These are phyloP conservation scores for Rhodotorula diobovata DNA, from an alignment of 768 basidiomycete genomes.

Conservation along the genomic window DNA sequence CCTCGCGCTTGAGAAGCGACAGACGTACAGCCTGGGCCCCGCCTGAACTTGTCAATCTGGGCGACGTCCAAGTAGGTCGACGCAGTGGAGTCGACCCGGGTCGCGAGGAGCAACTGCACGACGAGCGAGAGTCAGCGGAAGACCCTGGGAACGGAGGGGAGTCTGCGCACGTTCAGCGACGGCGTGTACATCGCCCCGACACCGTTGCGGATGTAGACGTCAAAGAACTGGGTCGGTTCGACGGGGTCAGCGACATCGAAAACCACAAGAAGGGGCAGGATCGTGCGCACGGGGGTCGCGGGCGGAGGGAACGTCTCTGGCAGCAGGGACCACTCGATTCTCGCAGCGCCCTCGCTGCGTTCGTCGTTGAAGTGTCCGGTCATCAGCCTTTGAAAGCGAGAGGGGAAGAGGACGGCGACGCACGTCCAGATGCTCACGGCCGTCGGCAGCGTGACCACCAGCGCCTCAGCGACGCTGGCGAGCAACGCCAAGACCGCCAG, in stretches of 20 bases:
- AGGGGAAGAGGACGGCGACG: neutral
- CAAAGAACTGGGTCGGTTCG: slow-evolving; percentile 6
- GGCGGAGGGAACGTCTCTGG: slow-evolving; percentile 22
- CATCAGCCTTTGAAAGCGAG: neutral
- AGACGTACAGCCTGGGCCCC: slow-evolving; percentile 18
- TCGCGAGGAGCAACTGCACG: slow-evolving; percentile 1
- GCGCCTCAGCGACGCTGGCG: neutral
- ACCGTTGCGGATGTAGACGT: slow-evolving; percentile 28
- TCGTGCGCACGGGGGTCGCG: neutral
- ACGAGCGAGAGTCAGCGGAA: neutral
- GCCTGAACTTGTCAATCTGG: neutral
- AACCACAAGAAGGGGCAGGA: neutral
- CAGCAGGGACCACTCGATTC: slow-evolving; percentile 3
- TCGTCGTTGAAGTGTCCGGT: neutral
- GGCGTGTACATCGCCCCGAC: slow-evolving; percentile 17
- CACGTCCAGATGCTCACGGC: neutral
- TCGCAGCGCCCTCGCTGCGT: no score
- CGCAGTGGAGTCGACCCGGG: neutral
- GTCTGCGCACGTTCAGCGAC: slow-evolving; percentile 4
- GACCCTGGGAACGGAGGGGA: no score
- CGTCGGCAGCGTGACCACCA: neutral
- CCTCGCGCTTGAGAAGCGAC: neutral
- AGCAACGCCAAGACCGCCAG: neutral
- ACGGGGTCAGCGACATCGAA: neutral
- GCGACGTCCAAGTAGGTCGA: neutral